These are phyloP conservation scores for Starmerella powellii DNA, from an alignment of 805 yeast genomes.

Conservation along the genomic window DNA sequence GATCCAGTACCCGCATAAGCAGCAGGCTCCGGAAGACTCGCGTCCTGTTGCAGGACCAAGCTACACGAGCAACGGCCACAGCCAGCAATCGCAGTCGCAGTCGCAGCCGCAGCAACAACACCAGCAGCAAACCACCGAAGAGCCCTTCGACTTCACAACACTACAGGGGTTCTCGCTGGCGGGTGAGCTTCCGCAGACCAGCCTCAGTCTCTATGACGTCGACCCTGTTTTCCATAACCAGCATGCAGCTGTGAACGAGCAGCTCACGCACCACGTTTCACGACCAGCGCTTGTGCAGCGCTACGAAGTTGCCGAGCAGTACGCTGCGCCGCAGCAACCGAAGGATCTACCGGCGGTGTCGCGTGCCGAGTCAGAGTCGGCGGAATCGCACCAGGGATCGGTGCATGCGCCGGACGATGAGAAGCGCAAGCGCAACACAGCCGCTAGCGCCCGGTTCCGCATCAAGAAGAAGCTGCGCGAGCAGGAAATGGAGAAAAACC, in stretches of 20 bases:
- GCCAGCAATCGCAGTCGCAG: conserved; percentile 14
- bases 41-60: conserved; percentile 18
- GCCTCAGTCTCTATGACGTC: conserved; percentile 18
- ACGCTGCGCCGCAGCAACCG: conserved; percentile 4
- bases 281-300: conserved; percentile 15
- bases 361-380: background rate
- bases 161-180: conserved; percentile 29
- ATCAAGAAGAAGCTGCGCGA: conserved; percentile 85
- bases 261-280: conserved; percentile 3
- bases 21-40: conserved; percentile 14
- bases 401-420: conserved; percentile 37
- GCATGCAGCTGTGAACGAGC: background rate
- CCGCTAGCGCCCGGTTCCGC: conserved; percentile 88
- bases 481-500: conserved; percentile 72
- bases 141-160: conserved; percentile 23
- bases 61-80: conserved; percentile 1
- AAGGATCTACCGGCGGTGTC: background rate
- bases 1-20: conserved; percentile 27
- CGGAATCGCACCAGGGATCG: background rate
- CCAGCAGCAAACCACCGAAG: background rate
- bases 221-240: conserved; percentile 18
- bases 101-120: conserved; percentile 5
- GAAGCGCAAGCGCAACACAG: conserved; percentile 79
- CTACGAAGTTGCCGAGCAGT: conserved; percentile 17
- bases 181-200: conserved; percentile 25